These are phyloP conservation scores for Aspergillus thermomutatus DNA, from an alignment of 2,329 filamentous ascomycete genomes.

Conservation along the genomic window DNA sequence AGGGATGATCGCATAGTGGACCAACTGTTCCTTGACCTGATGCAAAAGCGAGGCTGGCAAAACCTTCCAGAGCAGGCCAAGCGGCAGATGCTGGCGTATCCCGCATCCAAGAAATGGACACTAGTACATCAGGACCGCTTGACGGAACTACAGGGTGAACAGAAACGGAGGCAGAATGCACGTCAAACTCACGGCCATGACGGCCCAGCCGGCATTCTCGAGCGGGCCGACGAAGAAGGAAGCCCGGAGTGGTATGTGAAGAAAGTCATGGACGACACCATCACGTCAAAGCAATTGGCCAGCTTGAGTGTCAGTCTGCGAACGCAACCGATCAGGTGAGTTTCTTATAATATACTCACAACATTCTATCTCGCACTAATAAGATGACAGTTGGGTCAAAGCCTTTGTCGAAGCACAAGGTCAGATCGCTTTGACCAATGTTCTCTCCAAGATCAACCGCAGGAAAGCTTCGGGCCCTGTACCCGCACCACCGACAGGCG, in stretches of 20 bases:
- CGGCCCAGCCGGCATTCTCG: constrained; percentile 63
- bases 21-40: constrained; percentile 85
- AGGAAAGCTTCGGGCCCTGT: constrained; percentile 72
- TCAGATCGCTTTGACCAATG: constrained; percentile 90
- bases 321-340: constrained; percentile 81
- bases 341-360: not conserved
- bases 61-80: constrained; percentile 92
- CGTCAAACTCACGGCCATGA: constrained; percentile 66
- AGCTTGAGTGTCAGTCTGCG: constrained; percentile 91
- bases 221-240: constrained; percentile 86
- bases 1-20: constrained; percentile 72
- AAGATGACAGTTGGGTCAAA: constrained; percentile 72
- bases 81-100: constrained; percentile 94
- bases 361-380: constrained; percentile 2
- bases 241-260: constrained; percentile 98
- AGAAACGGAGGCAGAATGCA: constrained; percentile 76
- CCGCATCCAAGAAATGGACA: constrained; percentile 94
- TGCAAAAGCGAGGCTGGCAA: constrained; percentile 98
- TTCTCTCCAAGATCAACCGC: constrained; percentile 89
- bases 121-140: constrained; percentile 92
- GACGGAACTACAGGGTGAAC: constrained; percentile 89
- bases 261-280: constrained; percentile 92
- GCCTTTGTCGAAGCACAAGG: constrained; percentile 96
- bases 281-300: constrained; percentile 85
- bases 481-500: constrained; percentile 58